Evolutionary conservation across 139 green algal genomes (phyloP).

Genomic region (Monoraphidium neglectum): DNA sequence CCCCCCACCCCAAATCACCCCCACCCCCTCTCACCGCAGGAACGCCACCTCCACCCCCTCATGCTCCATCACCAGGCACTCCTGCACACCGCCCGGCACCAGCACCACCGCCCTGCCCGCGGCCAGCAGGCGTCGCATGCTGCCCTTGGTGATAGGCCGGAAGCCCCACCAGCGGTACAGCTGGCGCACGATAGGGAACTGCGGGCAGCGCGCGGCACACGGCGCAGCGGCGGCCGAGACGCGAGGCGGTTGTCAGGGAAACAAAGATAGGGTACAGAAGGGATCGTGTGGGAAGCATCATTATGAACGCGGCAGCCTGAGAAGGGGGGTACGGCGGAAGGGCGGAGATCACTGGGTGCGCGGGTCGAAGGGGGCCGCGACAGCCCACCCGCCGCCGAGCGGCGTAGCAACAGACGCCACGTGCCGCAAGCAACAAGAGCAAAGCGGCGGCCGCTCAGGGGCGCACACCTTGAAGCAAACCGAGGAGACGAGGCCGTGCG

Average conservation of each 20-base stretch:
- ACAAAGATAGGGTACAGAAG: background rate
- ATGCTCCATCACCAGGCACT: slow-evolving; percentile 78
- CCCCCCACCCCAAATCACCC: background rate
- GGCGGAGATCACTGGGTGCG: background rate
- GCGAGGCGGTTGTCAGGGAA: background rate
- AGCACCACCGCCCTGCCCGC: slow-evolving; percentile 45
- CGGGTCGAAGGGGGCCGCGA: background rate
- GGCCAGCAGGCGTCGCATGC: slow-evolving; percentile 46
- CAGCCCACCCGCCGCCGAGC: background rate
- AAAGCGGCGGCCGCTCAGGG: background rate
- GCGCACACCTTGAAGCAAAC: slow-evolving; percentile 7
- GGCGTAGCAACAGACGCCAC: background rate
- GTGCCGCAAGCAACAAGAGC: background rate
- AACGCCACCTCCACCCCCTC: slow-evolving; percentile 67
- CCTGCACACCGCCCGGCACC: slow-evolving; percentile 70
- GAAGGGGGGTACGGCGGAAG: background rate
- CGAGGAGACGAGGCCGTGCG: slow-evolving; percentile 30
- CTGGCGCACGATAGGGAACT: slow-evolving; percentile 66
- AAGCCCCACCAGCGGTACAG: slow-evolving; percentile 72
- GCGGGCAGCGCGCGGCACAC: slow-evolving; percentile 33
- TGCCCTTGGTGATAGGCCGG: slow-evolving; percentile 35
- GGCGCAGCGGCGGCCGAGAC: background rate
- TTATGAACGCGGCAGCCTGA: no score
- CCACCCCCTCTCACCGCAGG: slow-evolving; percentile 31
- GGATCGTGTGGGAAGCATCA: background rate